phyloP scores from a whole-genome alignment of 2,329 filamentous ascomycete species.

The Meredithiella fracta region DNA sequence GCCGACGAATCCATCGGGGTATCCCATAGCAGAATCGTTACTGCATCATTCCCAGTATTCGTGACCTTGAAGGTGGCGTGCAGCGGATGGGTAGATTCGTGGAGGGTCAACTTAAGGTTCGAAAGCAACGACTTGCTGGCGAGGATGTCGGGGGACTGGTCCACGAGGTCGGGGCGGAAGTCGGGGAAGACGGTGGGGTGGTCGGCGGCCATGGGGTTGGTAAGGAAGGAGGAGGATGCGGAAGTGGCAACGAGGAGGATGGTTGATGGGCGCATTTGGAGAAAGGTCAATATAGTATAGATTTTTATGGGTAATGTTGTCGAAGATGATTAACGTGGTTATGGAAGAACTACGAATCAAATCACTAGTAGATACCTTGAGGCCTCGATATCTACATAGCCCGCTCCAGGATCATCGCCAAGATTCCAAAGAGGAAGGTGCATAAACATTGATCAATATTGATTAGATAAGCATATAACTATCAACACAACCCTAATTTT shows the following conservation, averaged over 20 bases:
- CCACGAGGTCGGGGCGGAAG: not conserved
- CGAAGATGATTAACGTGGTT: not conserved
- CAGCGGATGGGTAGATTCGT: slow-evolving; percentile 17
- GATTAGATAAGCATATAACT: too few species aligned
- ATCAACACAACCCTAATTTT: too few species aligned
- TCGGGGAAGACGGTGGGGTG: not conserved
- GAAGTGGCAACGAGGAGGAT: not conserved
- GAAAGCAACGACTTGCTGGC: not conserved
- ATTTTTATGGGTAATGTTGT: not conserved
- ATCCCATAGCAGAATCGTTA: slow-evolving; percentile 28
- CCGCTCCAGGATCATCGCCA: not conserved
- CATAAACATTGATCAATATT: not conserved
- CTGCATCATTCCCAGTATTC: slow-evolving; percentile 24
- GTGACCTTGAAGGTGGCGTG: slow-evolving; percentile 24
- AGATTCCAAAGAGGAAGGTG: not conserved
- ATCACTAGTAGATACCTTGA: not conserved
- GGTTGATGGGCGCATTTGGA: not conserved
- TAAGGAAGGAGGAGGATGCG: not conserved
- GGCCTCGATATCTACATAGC: not conserved
- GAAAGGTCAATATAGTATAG: not conserved
- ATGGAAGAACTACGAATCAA: not conserved
- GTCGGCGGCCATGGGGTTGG: slow-evolving; percentile 1
- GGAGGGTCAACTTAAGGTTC: slow-evolving; percentile 1
- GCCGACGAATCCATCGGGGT: slow-evolving; percentile 30
- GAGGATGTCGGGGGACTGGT: not conserved